Conservation (phyloP, 2,329 filamentous ascomycete genomes). For the Colletotrichum filicis region DNA sequence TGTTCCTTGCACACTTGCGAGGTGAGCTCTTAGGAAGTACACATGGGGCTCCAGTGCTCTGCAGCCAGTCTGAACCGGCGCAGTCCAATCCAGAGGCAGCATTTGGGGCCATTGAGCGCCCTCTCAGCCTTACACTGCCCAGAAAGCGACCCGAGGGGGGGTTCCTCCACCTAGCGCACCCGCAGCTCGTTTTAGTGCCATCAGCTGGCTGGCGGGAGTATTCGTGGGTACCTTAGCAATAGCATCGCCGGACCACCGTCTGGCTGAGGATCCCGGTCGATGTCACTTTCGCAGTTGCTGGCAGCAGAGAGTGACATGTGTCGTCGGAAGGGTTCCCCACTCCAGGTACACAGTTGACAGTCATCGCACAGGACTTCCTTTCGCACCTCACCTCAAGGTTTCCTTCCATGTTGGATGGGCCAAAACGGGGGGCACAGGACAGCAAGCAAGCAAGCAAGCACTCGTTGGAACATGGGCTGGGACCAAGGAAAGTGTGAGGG, state of each 20-base stretch:
- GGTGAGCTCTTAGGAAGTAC: too few species aligned
- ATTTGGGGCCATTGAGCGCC: neutral
- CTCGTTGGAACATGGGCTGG: too few species aligned
- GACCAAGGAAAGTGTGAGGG: neutral
- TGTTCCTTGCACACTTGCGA: too few species aligned
- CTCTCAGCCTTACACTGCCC: slow-evolving; percentile 36
- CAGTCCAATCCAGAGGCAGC: slow-evolving; percentile 11
- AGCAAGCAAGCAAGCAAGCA: neutral
- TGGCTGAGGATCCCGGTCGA: neutral
- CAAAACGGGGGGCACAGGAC: slow-evolving; percentile 11
- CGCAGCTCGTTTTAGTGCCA: slow-evolving; percentile 34
- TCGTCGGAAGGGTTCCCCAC: slow-evolving; percentile 11
- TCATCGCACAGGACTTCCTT: neutral
- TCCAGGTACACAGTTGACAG: neutral
- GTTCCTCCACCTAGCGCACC: slow-evolving; percentile 19
- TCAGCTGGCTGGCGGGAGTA: slow-evolving; percentile 38
- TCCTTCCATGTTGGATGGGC: neutral
- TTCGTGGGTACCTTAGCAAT: neutral
- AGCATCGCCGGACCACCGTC: slow-evolving; percentile 13
- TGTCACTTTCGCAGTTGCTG: neutral
- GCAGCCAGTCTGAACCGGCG: slow-evolving; percentile 7
- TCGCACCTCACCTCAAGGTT: neutral
- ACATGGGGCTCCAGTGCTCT: neutral
- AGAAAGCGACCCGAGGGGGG: slow-evolving; percentile 21
- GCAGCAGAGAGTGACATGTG: neutral